phyloP scores from a whole-genome alignment of 2,329 filamentous ascomycete genomes.

The Conoideocrella luteorostrata region DNA sequence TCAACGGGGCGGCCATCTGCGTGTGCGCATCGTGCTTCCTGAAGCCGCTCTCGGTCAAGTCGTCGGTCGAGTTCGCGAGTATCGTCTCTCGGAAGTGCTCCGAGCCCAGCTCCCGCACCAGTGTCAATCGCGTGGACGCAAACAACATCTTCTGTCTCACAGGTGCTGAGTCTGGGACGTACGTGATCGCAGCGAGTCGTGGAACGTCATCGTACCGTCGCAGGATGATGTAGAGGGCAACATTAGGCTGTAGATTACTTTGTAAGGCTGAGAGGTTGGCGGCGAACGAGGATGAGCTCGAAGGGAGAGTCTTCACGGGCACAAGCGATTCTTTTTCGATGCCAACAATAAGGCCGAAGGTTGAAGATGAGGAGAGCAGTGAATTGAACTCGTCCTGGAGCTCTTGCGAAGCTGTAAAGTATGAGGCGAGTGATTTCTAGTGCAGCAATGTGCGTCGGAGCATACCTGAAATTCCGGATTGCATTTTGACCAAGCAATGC shows the following conservation, averaged over 20 bases:
- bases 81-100: conserved; percentile 74
- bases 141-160: conserved; percentile 86
- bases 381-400: conserved; percentile 66
- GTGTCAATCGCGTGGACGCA: conserved; percentile 67
- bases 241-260: conserved; percentile 57
- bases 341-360: conserved; percentile 65
- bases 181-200: conserved; percentile 65
- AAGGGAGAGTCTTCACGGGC: conserved; percentile 49
- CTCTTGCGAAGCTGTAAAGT: conserved; percentile 61
- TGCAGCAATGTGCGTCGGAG: background rate
- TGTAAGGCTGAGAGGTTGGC: conserved; percentile 58
- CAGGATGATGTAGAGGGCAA: conserved; percentile 68
- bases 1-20: conserved; percentile 61
- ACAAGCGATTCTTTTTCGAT: conserved; percentile 64
- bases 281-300: conserved; percentile 51
- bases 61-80: conserved; percentile 63
- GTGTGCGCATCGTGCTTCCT: conserved; percentile 64
- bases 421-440: background rate
- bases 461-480: conserved; percentile 71
- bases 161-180: conserved; percentile 70
- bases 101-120: conserved; percentile 68
- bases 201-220: conserved; percentile 55
- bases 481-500: conserved; percentile 46
- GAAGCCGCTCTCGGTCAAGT: conserved; percentile 66
- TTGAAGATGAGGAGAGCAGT: conserved; percentile 53